These are phyloP conservation scores for Takakia lepidozioides DNA, from an alignment of 225 moss, liverwort and hornwort genomes.

Conservation along the genomic window DNA sequence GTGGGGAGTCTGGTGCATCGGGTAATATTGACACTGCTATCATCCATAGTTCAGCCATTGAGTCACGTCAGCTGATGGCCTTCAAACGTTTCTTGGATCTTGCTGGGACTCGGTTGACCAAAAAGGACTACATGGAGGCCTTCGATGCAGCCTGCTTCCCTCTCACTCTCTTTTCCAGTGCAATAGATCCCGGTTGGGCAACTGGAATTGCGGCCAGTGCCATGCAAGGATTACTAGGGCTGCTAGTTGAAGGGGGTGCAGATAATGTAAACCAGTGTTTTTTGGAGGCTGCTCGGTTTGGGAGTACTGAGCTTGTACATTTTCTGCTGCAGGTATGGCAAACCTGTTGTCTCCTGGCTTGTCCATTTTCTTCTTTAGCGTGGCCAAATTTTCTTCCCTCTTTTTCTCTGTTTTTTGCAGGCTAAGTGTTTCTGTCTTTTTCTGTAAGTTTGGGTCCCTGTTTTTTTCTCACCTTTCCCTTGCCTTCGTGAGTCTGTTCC, in stretches of 20 bases:
- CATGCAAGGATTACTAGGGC: conserved; percentile 86
- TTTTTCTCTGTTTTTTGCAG: too few relatives aligned
- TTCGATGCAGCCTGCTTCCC: conserved; percentile 98
- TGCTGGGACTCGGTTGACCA: conserved; percentile 61
- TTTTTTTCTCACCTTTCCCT: too few relatives aligned
- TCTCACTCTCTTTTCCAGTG: conserved; percentile 89
- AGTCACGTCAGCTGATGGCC: conserved; percentile 82
- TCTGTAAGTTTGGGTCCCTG: too few relatives aligned
- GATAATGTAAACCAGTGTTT: conserved; percentile 98
- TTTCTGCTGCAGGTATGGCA: conserved; percentile 71
- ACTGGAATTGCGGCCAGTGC: conserved; percentile 95
- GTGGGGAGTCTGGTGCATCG: conserved; percentile 36
- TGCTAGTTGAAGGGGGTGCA: conserved; percentile 90
- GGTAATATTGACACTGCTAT: conserved; percentile 50
- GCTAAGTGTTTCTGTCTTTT: too few relatives aligned
- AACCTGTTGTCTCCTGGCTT: too few relatives aligned
- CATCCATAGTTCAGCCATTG: conserved; percentile 64
- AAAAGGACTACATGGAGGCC: conserved; percentile 87
- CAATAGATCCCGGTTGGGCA: conserved; percentile 97
- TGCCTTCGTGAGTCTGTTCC: too few relatives aligned
- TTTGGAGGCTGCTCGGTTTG: conserved; percentile 92
- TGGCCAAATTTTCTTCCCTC: too few relatives aligned
- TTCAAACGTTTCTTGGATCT: conserved; percentile 87
- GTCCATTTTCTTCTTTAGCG: too few relatives aligned
- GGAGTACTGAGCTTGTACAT: conserved; percentile 92